Evolutionary conservation across 2,329 filamentous ascomycete species (phyloP).

Genomic region (Paraphaeosphaeria sporulosa): DNA sequence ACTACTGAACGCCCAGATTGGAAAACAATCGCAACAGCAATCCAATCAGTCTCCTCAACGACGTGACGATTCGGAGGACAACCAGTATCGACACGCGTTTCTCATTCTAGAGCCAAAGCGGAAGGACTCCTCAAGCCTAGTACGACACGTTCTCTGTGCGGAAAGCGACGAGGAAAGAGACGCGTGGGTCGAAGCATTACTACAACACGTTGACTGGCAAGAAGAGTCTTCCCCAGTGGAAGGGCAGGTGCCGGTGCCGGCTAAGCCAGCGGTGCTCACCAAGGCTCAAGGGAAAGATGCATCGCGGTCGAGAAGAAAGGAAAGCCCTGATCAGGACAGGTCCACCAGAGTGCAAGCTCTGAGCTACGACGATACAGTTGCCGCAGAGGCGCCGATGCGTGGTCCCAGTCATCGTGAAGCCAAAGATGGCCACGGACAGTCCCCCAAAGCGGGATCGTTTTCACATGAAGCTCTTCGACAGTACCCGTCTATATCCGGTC

Average conservation of each 20-base stretch:
- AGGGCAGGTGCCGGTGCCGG: constrained; percentile 52
- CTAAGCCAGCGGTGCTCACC: constrained; percentile 46
- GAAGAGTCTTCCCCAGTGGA: constrained; percentile 47
- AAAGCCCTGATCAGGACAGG: constrained; percentile 50
- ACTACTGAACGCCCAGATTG: constrained; percentile 88
- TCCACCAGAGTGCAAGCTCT: constrained; percentile 54
- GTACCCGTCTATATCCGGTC: constrained; percentile 73
- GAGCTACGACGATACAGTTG: constrained; percentile 65
- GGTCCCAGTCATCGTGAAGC: constrained; percentile 48
- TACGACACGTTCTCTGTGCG: constrained; percentile 93
- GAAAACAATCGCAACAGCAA: constrained; percentile 79
- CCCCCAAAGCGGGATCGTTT: constrained; percentile 46
- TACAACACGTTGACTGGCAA: constrained; percentile 86
- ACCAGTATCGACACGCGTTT: constrained; percentile 96
- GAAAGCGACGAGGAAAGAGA: constrained; percentile 94
- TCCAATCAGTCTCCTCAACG: constrained; percentile 67
- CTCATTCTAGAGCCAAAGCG: constrained; percentile 94
- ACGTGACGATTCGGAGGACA: constrained; percentile 78
- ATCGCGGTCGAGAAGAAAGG: constrained; percentile 39
- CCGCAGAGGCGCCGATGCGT: constrained; percentile 64
- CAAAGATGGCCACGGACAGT: constrained; percentile 32
- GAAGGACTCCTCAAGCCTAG: constrained; percentile 86
- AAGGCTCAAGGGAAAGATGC: constrained; percentile 47
- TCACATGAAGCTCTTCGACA: constrained; percentile 34
- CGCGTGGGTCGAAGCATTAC: constrained; percentile 87